A percentile compares a stretch with the other conserved stretches of the same genome.
phyloP scores from a whole-genome alignment of 2,329 filamentous ascomycete species.

The Sporothrix luriei region DNA sequence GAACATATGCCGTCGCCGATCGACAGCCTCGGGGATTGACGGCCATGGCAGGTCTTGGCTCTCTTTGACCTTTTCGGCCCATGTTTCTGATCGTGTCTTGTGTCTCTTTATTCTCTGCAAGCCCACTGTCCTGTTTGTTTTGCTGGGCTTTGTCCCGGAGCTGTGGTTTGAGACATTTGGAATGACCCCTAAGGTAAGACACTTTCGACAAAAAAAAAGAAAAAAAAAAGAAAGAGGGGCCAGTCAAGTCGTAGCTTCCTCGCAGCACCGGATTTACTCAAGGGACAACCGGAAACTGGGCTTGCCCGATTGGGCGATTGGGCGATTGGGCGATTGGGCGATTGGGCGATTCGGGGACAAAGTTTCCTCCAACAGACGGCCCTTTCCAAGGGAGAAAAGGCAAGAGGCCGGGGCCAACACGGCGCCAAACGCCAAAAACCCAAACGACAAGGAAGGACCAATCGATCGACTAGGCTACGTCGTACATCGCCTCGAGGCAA shows the following conservation, averaged over 20 bases:
- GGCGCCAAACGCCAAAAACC: background rate
- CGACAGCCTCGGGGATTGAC: background rate
- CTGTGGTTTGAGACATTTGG: background rate
- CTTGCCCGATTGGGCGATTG: conserved; percentile 14
- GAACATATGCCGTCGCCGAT: background rate
- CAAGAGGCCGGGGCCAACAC: conserved; percentile 8
- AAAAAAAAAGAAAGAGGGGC: no score
- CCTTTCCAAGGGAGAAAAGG: conserved; percentile 5
- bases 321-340: no score
- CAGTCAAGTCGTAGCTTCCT: background rate
- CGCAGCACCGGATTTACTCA: conserved; percentile 16
- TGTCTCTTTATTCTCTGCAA: background rate
- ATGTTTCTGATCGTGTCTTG: background rate
- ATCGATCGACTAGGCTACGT: background rate
- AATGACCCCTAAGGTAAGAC: background rate
- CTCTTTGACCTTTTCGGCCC: conserved; percentile 8
- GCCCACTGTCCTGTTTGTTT: background rate
- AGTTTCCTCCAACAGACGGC: background rate
- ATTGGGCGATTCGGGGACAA: background rate
- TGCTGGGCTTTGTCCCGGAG: background rate
- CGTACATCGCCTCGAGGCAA: background rate
- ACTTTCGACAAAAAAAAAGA: no score
- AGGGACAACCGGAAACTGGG: background rate
- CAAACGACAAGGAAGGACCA: background rate
- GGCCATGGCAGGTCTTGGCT: background rate